A percentile compares a stretch with the other conserved stretches of the same genome.
phyloP scores from a whole-genome alignment of 768 basidiomycete species.

The Sistotremastrum niveocremeum region DNA sequence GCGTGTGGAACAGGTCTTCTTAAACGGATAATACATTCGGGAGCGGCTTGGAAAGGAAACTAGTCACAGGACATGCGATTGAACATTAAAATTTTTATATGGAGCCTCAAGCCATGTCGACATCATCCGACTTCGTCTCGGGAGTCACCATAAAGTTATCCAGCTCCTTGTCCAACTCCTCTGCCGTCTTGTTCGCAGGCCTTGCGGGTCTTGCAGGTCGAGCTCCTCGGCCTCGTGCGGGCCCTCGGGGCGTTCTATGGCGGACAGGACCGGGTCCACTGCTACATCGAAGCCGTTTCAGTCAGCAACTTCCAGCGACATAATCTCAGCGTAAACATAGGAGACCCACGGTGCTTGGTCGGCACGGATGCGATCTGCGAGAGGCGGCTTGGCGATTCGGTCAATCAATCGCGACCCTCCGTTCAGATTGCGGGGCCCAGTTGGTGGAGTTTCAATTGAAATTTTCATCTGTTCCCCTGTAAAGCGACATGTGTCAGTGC shows the following conservation, averaged over 20 bases:
- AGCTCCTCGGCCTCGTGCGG: conserved; percentile 12
- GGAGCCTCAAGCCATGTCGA: too few relatives aligned
- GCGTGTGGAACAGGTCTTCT: too few relatives aligned
- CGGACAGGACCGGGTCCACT: conserved; percentile 19
- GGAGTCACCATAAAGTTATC: conserved; percentile 60
- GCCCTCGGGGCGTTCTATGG: conserved; percentile 19
- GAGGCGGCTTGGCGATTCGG: conserved; percentile 62
- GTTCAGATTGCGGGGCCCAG: conserved; percentile 21
- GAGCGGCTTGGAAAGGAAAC: too few relatives aligned
- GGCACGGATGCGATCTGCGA: conserved; percentile 43
- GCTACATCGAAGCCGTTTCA: background rate
- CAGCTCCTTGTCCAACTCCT: conserved; percentile 78
- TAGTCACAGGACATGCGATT: too few relatives aligned
- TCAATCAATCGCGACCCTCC: conserved; percentile 51
- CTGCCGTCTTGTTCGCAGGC: conserved; percentile 44
- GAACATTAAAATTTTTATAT: too few relatives aligned
- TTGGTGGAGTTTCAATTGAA: conserved; percentile 37
- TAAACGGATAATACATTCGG: too few relatives aligned
- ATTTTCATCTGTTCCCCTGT: conserved; percentile 72
- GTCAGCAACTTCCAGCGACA: conserved; percentile 24
- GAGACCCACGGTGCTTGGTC: background rate
- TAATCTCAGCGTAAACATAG: conserved; percentile 8
- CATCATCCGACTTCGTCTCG: too few relatives aligned
- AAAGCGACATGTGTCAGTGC: background rate
- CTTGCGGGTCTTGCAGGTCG: conserved; percentile 5